Evolutionary conservation across 495 filamentous ascomycete species (phyloP).

Genomic region (Astrocystis sublimbata): DNA sequence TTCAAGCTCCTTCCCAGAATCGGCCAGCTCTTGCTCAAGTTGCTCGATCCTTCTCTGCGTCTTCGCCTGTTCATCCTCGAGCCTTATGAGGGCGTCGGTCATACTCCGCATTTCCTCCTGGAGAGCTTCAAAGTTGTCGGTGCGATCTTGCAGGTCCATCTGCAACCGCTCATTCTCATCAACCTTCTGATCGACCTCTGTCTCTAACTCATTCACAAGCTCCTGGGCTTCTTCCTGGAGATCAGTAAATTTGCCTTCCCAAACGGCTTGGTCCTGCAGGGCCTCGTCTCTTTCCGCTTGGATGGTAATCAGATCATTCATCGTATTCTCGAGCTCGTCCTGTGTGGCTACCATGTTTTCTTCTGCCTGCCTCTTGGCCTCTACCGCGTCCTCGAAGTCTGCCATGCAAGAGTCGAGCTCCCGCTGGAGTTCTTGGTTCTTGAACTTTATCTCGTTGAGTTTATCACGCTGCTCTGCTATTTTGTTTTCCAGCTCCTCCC

Average conservation of each 20-base stretch:
- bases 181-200: slow-evolving; percentile 69
- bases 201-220: slow-evolving; percentile 80
- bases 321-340: slow-evolving; percentile 72
- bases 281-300: slow-evolving; percentile 87
- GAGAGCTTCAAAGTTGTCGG: slow-evolving; percentile 80
- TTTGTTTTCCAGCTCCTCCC: slow-evolving; percentile 81
- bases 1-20: slow-evolving; percentile 76
- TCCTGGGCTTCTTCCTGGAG: slow-evolving; percentile 78
- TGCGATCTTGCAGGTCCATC: slow-evolving; percentile 66
- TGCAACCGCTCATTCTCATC: slow-evolving; percentile 72
- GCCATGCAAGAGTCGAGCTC: slow-evolving; percentile 69
- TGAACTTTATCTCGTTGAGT: slow-evolving; percentile 77
- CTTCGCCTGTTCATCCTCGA: slow-evolving; percentile 82
- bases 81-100: slow-evolving; percentile 76
- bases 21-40: slow-evolving; percentile 71
- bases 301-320: slow-evolving; percentile 78
- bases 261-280: slow-evolving; percentile 71
- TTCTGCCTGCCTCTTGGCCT: slow-evolving; percentile 58
- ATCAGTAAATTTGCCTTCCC: slow-evolving; percentile 77
- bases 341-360: slow-evolving; percentile 64
- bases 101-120: slow-evolving; percentile 90
- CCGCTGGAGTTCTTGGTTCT: slow-evolving; percentile 76
- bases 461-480: slow-evolving; percentile 83
- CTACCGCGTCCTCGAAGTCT: slow-evolving; percentile 65
- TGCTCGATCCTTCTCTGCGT: slow-evolving; percentile 64